Conservation (phyloP, 805 yeast species). For the Sungouiozyma intestinalis region DNA sequence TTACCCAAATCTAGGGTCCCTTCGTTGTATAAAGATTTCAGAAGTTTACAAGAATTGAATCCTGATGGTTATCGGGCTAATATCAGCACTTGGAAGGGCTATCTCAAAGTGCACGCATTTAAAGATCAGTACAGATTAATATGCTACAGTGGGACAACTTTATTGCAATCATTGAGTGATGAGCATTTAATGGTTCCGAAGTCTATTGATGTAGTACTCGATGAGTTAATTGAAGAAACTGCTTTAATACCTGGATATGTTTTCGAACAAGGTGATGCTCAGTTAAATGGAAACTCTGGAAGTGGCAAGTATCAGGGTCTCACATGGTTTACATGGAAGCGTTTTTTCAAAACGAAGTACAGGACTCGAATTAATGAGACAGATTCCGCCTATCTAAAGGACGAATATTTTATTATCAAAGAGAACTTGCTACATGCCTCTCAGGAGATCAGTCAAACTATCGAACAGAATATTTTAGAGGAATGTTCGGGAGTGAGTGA, state of each 20-base stretch:
- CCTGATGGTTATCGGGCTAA: slow-evolving; percentile 35
- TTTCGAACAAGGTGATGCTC: slow-evolving; percentile 13
- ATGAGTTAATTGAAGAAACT: slow-evolving; percentile 22
- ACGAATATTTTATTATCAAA: slow-evolving; percentile 9
- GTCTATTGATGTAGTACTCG: slow-evolving; percentile 29
- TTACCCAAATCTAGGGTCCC: slow-evolving; percentile 29
- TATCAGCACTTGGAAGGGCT: slow-evolving; percentile 30
- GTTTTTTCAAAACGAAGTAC: slow-evolving; percentile 1
- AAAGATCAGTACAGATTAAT: slow-evolving; percentile 9
- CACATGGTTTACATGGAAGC: slow-evolving; percentile 11
- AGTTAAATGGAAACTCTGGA: not conserved
- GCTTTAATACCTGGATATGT: slow-evolving; percentile 20
- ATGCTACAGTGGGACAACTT: slow-evolving; percentile 19
- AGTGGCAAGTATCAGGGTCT: slow-evolving; percentile 1
- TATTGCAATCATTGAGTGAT: slow-evolving; percentile 18
- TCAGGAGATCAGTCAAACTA: slow-evolving; percentile 3
- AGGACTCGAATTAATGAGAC: slow-evolving; percentile 11
- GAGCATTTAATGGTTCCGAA: slow-evolving; percentile 29
- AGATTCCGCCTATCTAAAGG: slow-evolving; percentile 12
- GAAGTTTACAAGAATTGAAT: slow-evolving; percentile 28
- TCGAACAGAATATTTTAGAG: slow-evolving; percentile 11
- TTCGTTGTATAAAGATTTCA: slow-evolving; percentile 33
- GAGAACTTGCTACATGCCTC: slow-evolving; percentile 9
- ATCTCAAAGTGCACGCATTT: slow-evolving; percentile 11
- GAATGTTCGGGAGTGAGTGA: slow-evolving; percentile 16